These are phyloP conservation scores for Zygotorulaspora sp. DNA, from an alignment of 805 yeast species.

Conservation along the genomic window DNA sequence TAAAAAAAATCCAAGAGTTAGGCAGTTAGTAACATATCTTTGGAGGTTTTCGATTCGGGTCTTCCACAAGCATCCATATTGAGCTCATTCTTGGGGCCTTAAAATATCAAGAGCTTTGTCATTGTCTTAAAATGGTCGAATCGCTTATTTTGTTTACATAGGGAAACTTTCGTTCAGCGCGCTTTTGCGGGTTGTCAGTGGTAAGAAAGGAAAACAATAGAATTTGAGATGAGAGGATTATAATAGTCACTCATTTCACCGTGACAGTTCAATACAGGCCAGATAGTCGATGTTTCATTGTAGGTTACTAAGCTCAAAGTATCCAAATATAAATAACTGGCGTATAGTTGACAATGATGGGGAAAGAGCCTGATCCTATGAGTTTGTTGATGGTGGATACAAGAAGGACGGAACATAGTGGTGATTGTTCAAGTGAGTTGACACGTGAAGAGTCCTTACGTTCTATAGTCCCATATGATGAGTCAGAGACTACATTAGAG, in stretches of 20 bases:
- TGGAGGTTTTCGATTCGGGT: no score
- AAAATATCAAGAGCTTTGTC: no score
- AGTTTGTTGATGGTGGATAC: slow-evolving; percentile 1
- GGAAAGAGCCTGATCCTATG: not conserved
- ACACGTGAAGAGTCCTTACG: slow-evolving; percentile 12
- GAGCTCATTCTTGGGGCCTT: no score
- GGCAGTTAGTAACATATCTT: no score
- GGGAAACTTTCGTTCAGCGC: not conserved
- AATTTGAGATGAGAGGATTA: slow-evolving; percentile 1
- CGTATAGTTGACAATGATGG: not conserved
- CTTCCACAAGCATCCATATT: no score
- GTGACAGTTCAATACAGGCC: not conserved
- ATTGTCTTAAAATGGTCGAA: no score
- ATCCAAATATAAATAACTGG: not conserved
- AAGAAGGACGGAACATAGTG: slow-evolving; percentile 7
- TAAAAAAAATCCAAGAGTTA: no score
- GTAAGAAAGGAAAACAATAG: not conserved
- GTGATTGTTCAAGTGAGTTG: slow-evolving; percentile 10
- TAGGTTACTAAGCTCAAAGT: not conserved
- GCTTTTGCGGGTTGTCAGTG: not conserved
- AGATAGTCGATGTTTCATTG: not conserved
- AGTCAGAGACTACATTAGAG: slow-evolving; percentile 14
- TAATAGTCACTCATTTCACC: slow-evolving; percentile 1
- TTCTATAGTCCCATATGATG: slow-evolving; percentile 10
- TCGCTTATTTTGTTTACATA: not conserved